Evolutionary conservation across 345 rosid genomes (phyloP).

Genomic region (Anacardium occidentale): DNA sequence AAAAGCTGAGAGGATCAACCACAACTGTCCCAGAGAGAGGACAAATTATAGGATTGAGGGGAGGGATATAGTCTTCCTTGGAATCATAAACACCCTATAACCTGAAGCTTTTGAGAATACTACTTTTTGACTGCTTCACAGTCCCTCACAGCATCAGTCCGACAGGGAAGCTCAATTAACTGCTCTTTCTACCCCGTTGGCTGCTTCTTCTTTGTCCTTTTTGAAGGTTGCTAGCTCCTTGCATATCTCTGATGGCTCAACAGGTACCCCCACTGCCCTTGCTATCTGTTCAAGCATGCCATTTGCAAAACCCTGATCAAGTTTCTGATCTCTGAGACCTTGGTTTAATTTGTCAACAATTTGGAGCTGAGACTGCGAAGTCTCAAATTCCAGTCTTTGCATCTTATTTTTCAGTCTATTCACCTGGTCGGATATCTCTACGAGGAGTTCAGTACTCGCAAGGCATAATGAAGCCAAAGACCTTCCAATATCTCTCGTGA

Average conservation of each 20-base stretch:
- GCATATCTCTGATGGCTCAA: conserved; percentile 65
- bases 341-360: conserved; percentile 55
- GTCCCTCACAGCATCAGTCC: conserved; percentile 70
- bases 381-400: conserved; percentile 60
- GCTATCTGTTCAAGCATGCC: conserved; percentile 66
- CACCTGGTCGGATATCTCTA: conserved; percentile 58
- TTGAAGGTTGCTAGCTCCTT: conserved; percentile 61
- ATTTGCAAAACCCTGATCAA: conserved; percentile 61
- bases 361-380: conserved; percentile 54
- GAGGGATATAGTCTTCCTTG: conserved; percentile 46
- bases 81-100: conserved; percentile 45
- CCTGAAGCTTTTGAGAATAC: conserved; percentile 50
- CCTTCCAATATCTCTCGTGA: conserved; percentile 62
- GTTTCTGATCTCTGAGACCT: conserved; percentile 58
- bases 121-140: conserved; percentile 46
- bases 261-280: conserved; percentile 61
- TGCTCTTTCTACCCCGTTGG: conserved; percentile 58
- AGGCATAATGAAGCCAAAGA: conserved; percentile 55
- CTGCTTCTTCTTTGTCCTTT: conserved; percentile 66
- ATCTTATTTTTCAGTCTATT: conserved; percentile 60
- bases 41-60: conserved; percentile 53
- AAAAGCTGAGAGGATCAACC: conserved; percentile 73
- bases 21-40: conserved; percentile 42
- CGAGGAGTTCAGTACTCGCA: conserved; percentile 51
- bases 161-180: conserved; percentile 67